Percentiles rank a stretch among this genome's conserved stretches.
Conservation (phyloP, 2,329 filamentous ascomycete genomes). For the Boeremia lycopersici region DNA sequence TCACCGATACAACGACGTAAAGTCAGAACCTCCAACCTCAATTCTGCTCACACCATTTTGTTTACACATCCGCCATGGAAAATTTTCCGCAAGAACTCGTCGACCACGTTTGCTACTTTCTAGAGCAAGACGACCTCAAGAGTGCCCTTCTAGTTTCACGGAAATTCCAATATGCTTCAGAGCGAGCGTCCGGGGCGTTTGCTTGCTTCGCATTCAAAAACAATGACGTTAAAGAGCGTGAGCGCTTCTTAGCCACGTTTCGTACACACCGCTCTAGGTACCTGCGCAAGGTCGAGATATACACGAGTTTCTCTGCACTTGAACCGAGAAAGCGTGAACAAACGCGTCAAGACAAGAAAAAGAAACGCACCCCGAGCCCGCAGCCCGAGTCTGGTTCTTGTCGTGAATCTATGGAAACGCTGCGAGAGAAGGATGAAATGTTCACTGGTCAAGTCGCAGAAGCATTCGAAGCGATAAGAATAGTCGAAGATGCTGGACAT, state of each 20-base stretch:
- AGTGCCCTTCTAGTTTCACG: constrained; percentile 1
- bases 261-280: background rate
- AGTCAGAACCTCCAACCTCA: background rate
- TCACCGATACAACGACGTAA: background rate
- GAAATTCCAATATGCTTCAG: constrained; percentile 7
- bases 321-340: background rate
- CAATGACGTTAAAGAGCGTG: background rate
- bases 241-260: background rate
- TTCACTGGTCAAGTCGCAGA: background rate
- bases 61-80: background rate
- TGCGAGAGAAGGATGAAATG: background rate
- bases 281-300: constrained; percentile 2
- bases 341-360: background rate
- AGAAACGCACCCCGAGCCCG: background rate
- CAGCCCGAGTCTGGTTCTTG: background rate
- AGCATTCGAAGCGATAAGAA: background rate
- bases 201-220: background rate
- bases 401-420: background rate
- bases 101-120: constrained; percentile 1
- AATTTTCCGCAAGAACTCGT: constrained; percentile 12
- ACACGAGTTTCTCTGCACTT: constrained; percentile 2
- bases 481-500: background rate
- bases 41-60: background rate
- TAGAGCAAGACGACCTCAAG: constrained; percentile 2
- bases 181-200: constrained; percentile 5